Conservation (phyloP, 805 yeast genomes). For the Vanderwaltozyma tropicalis region DNA sequence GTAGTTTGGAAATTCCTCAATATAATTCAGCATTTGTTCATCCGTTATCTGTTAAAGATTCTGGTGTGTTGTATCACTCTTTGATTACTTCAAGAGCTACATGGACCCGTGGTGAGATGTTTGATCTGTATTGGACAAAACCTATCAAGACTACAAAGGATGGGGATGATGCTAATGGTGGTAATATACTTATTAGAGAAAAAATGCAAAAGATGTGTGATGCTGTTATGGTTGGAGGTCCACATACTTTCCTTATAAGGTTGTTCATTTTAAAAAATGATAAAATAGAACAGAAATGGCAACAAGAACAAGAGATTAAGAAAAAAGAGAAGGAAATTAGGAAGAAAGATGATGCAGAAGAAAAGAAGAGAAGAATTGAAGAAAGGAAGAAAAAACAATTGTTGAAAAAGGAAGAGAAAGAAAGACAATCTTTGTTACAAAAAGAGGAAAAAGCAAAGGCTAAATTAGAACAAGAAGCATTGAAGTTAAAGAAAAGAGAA, state of each 20-base stretch:
- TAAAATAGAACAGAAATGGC: conserved; percentile 42
- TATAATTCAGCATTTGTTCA: conserved; percentile 45
- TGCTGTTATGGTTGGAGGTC: conserved; percentile 62
- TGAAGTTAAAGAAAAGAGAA: conserved; percentile 12
- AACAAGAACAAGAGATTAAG: conserved; percentile 30
- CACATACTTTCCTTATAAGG: conserved; percentile 69
- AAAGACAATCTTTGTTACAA: conserved; percentile 9
- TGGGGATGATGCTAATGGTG: conserved; percentile 12
- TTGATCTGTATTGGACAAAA: conserved; percentile 71
- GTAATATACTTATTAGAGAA: conserved; percentile 39
- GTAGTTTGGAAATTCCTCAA: conserved; percentile 48
- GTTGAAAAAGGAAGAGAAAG: conserved; percentile 19
- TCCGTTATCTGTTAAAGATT: conserved; percentile 61
- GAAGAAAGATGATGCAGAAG: conserved; percentile 28
- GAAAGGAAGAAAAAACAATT: conserved; percentile 20
- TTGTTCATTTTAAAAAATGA: conserved; percentile 82
- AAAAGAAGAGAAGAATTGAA: conserved; percentile 17
- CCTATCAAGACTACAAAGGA: conserved; percentile 37
- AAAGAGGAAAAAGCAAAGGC: conserved; percentile 17
- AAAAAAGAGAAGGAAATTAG: conserved; percentile 30
- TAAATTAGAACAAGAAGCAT: conserved; percentile 12
- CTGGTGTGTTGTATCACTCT: conserved; percentile 63
- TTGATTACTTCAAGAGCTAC: conserved; percentile 61
- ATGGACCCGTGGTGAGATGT: conserved; percentile 58
- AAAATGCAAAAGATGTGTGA: conserved; percentile 84